These are phyloP conservation scores for Leccinum longicurvipes DNA, from an alignment of 768 basidiomycete species.

Conservation along the genomic window DNA sequence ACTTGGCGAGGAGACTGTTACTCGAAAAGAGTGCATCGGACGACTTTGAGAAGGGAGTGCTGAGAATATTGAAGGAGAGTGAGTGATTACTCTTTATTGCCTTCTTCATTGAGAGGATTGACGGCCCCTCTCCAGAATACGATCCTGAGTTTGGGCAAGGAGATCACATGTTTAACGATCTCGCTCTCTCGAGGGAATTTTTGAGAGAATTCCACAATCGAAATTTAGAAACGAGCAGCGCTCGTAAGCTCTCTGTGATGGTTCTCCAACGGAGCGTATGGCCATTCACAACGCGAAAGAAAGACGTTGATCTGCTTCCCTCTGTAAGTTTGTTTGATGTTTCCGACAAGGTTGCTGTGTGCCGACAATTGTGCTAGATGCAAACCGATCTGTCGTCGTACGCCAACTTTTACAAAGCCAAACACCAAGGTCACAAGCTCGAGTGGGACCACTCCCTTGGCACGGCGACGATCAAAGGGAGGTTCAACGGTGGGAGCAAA, in stretches of 20 bases:
- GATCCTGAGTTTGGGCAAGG: conserved; percentile 95
- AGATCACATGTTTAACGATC: conserved; percentile 93
- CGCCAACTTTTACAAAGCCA: conserved; percentile 67
- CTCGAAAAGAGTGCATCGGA: conserved; percentile 82
- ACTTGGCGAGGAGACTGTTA: conserved; percentile 82
- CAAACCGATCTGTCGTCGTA: conserved; percentile 64
- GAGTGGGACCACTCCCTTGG: conserved; percentile 88
- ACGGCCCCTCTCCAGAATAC: conserved; percentile 55
- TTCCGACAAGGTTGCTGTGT: neutral
- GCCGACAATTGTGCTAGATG: conserved; percentile 54
- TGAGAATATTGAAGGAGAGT: conserved; percentile 83
- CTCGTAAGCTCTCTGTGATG: conserved; percentile 63
- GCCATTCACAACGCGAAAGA: conserved; percentile 66
- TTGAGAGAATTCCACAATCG: conserved; percentile 63
- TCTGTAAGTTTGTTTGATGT: conserved; percentile 37
- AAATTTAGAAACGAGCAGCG: conserved; percentile 35
- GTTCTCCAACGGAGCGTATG: conserved; percentile 87
- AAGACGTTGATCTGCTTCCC: conserved; percentile 50
- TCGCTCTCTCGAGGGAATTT: conserved; percentile 71
- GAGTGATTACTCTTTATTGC: conserved; percentile 31
- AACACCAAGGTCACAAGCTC: conserved; percentile 73
- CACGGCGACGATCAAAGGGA: conserved; percentile 69
- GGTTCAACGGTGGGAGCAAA: conserved; percentile 68
- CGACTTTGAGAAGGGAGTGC: conserved; percentile 80
- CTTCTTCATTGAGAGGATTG: conserved; percentile 3